phyloP scores from a whole-genome alignment of 108 stramenopile genomes.

The Cyclotella choctawhatcheeana region DNA sequence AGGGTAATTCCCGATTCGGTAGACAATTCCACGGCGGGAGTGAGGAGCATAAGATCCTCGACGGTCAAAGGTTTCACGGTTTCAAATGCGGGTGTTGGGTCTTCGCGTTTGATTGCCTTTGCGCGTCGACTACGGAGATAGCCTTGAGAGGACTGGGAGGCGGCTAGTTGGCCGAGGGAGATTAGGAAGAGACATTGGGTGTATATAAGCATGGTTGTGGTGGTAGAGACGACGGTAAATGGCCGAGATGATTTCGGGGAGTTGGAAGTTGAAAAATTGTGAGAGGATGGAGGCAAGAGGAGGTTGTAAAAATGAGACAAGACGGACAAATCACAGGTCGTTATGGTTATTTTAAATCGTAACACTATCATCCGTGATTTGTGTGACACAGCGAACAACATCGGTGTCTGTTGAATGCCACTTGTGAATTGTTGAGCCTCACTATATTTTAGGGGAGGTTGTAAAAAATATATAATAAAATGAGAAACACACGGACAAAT shows the following conservation, averaged over 20 bases:
- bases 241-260: background rate
- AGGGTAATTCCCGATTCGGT: background rate
- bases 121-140: background rate
- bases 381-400: no score
- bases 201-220: constrained; percentile 2
- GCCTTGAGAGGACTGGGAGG: background rate
- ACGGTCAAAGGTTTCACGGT: background rate
- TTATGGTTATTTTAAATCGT: no score
- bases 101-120: background rate
- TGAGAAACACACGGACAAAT: no score
- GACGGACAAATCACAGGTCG: no score
- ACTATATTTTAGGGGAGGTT: no score
- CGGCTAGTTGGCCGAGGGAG: background rate
- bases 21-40: background rate
- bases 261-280: background rate
- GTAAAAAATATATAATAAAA: no score
- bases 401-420: no score
- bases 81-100: background rate
- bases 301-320: no score
- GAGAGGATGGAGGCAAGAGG: background rate
- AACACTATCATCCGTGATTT: no score
- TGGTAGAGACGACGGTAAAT: background rate
- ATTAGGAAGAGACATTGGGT: background rate
- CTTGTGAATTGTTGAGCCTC: no score
- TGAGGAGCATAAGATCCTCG: background rate